phyloP scores from a whole-genome alignment of 2,329 filamentous ascomycete species.

The Aurifilum marmelostoma region DNA sequence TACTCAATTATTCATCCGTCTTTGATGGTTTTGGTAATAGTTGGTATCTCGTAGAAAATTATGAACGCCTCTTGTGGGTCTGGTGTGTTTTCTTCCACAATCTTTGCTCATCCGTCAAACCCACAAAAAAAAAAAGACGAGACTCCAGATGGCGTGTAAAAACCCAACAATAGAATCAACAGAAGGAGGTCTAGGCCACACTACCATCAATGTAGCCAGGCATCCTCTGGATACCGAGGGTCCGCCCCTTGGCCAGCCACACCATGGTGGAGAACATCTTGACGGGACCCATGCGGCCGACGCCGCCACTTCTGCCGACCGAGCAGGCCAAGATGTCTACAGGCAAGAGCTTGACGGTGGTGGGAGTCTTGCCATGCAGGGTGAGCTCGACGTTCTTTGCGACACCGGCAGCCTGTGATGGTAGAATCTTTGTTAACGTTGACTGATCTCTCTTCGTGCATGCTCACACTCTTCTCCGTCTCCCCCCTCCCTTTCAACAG shows the following conservation, averaged over 20 bases:
- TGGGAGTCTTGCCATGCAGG: constrained; percentile 48
- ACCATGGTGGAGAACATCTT: constrained; percentile 56
- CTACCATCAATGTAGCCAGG: constrained; percentile 52
- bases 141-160: background rate
- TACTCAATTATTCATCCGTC: no score
- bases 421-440: background rate
- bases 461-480: background rate
- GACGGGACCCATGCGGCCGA: constrained; percentile 50
- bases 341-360: constrained; percentile 49
- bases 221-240: constrained; percentile 49
- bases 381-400: constrained; percentile 57
- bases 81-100: background rate
- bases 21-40: background rate
- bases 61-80: background rate
- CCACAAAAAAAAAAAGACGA: background rate
- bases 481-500: no score
- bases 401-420: constrained; percentile 49
- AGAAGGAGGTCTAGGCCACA: constrained; percentile 43
- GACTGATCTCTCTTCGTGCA: background rate
- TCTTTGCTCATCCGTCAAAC: background rate
- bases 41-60: background rate
- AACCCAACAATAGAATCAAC: background rate
- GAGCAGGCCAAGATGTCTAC: constrained; percentile 54
- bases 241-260: constrained; percentile 56
- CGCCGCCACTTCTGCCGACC: constrained; percentile 54